Base-by-base conservation (phyloP, 805 yeast species). In the Sugiyamaella chiloensis region DNA sequence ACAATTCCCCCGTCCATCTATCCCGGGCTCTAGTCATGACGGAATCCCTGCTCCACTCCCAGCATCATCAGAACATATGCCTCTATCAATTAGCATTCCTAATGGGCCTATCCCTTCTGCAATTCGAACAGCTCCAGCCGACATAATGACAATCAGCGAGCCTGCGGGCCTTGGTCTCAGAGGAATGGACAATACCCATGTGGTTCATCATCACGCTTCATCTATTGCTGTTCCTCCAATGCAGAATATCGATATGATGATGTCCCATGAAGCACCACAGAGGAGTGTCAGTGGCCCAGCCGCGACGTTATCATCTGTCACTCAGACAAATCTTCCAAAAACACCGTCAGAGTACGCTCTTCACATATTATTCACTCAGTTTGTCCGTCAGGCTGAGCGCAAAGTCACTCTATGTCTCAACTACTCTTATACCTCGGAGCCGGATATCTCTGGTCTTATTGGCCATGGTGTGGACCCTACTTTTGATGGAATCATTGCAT, bases 371-470 rank as follows among this genome's bases (percentile, higher is more conserved):
- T 95, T 95, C 63, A 88, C 21, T 19, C 35, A 63, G 67, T 93
- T 93, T 68, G 96, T 95, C 7, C 81, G 97, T 47, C 84, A 85
- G 56, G 95, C 98, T 0, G 99, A 95, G 61, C 71, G 89, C 40
- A 91, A 91, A 60, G 74, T 93, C 48, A 84, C 83, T 52, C 59
- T 80, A 29, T 87, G 96, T 60, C 66, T 87, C 35, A 72, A 78
- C 21, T 78, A 77, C 46, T 79, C 95, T 0, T 63, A 82, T 19
- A 79, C 73, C 41, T 74, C 77, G 24, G 96, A 89, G 53, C 91
- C 96, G 1, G 87, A 88, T 8, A 80, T 87, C 16, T 80, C 83
- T 17, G 87, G 85, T 32, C 67, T 88, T 12, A 67, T 95, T 12
- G 85, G 90, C 0, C 91, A 85, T 60, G 97, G 97, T 1, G 81